Conservation (phyloP, 176 grass and related monocot species). For the Triticum timopheevii region DNA sequence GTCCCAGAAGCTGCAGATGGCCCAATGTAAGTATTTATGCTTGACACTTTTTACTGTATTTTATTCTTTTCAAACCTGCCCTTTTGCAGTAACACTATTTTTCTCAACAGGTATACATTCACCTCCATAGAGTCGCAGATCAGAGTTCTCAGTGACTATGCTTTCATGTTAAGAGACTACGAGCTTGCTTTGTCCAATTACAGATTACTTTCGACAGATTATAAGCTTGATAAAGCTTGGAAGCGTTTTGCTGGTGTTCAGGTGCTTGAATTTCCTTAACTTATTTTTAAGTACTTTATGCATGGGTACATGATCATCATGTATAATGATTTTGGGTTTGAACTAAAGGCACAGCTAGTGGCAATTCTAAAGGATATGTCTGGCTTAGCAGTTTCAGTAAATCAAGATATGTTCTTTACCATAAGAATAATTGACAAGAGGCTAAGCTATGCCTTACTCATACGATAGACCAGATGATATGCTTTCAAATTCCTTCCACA, state of each 20-base stretch:
- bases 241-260: conserved; percentile 91
- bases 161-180: conserved; percentile 96
- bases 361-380: conserved; percentile 5
- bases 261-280: conserved; percentile 47
- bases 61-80: conserved; percentile 36
- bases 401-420: conserved; percentile 11
- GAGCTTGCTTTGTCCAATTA: conserved; percentile 99
- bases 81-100: conserved; percentile 37
- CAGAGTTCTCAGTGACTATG: conserved; percentile 93
- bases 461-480: conserved; percentile 6
- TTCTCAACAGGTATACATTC: conserved; percentile 79
- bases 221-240: conserved; percentile 98
- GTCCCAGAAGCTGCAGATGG: conserved; percentile 75
- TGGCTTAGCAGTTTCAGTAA: background rate
- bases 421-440: background rate
- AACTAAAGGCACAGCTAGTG: background rate
- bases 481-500: background rate
- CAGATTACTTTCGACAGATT: conserved; percentile 89
- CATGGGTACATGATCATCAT: background rate
- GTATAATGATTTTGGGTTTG: conserved; percentile 3
- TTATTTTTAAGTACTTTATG: background rate
- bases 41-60: conserved; percentile 10
- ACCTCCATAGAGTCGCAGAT: conserved; percentile 97
- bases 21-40: conserved; percentile 61
- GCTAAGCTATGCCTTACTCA: background rate